Conservation (phyloP, 176 grass and related monocot species). For the Oryza australiensis region DNA sequence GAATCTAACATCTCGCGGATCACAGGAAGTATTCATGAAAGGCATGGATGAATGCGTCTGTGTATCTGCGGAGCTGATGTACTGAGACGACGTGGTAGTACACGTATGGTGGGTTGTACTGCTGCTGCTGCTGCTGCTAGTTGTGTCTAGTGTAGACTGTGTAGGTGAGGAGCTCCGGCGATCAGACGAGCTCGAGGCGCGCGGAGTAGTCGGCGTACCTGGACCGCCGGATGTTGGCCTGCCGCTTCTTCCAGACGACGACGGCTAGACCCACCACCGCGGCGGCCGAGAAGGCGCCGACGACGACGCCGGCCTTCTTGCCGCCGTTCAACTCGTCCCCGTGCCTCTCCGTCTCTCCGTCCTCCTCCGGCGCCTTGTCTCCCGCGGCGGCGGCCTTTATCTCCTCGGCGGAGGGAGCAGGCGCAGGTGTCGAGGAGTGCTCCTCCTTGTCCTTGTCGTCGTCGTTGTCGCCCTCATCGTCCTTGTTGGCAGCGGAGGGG, state of each 20-base stretch:
- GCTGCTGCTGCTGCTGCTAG: background rate
- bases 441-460: background rate
- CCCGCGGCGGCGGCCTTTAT: background rate
- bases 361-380: background rate
- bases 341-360: background rate
- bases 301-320: conserved; percentile 62
- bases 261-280: conserved; percentile 49
- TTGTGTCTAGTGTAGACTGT: too few relatives aligned
- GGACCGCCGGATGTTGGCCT: conserved; percentile 72
- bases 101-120: background rate
- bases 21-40: background rate
- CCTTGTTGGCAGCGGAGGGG: background rate
- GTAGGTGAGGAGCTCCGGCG: background rate
- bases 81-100: too few relatives aligned
- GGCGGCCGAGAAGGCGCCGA: conserved; percentile 50
- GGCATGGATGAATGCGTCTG: background rate
- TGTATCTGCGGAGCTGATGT: too few relatives aligned
- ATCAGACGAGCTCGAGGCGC: conserved; percentile 70
- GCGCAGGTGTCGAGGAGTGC: conserved; percentile 21
- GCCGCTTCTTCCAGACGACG: conserved; percentile 66
- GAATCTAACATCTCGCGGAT: background rate
- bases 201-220: conserved; percentile 75
- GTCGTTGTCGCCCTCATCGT: background rate
- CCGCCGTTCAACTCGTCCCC: conserved; percentile 43
- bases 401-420: conserved; percentile 25